Evolutionary conservation across 2,329 filamentous ascomycete genomes (phyloP).

Genomic region (Nothomitra cinnamomea): DNA sequence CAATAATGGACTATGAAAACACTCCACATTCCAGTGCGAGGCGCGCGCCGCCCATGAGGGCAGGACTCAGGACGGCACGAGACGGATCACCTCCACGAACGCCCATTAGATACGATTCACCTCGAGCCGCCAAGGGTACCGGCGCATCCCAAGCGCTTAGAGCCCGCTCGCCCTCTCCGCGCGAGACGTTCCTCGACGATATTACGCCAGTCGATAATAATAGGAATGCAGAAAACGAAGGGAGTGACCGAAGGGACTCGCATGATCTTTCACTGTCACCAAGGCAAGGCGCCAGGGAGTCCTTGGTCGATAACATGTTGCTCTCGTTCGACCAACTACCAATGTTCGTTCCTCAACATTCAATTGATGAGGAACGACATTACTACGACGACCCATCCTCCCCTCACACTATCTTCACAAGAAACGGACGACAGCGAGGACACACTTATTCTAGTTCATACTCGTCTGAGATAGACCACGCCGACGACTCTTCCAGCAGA

Average conservation of each 20-base stretch:
- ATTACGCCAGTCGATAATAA: conserved; percentile 15
- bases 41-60: background rate
- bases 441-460: conserved; percentile 43
- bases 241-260: conserved; percentile 35
- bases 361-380: conserved; percentile 10
- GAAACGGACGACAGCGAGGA: conserved; percentile 30
- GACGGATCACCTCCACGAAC: conserved; percentile 4
- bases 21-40: background rate
- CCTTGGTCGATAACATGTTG: conserved; percentile 90
- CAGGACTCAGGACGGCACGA: background rate
- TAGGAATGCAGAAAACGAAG: conserved; percentile 5
- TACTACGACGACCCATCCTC: conserved; percentile 23
- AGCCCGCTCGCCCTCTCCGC: conserved; percentile 7
- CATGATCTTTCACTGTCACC: conserved; percentile 75
- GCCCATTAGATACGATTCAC: background rate
- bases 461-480: conserved; percentile 27
- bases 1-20: background rate
- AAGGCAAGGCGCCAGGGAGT: conserved; percentile 64
- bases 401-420: conserved; percentile 7
- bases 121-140: conserved; percentile 2
- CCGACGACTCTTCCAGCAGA: conserved; percentile 22
- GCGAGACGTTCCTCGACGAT: conserved; percentile 20
- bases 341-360: conserved; percentile 14
- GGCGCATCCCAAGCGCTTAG: conserved; percentile 3
- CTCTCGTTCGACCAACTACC: conserved; percentile 77